Conservation (phyloP, 257 asterid species). For the Solanum sejunctum region DNA sequence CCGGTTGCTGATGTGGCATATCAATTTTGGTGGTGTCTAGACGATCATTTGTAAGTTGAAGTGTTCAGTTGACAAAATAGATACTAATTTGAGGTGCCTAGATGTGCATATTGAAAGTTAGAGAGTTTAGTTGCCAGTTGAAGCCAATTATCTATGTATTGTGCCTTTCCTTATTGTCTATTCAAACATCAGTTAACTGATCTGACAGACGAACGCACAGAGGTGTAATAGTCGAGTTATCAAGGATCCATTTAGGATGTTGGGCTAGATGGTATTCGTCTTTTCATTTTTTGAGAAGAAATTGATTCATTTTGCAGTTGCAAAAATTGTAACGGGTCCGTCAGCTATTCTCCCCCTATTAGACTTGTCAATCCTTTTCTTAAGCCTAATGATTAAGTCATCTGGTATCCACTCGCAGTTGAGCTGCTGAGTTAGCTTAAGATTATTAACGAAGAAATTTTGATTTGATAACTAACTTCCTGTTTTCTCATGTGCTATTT, state of each 20-base stretch:
- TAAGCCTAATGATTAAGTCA: background rate
- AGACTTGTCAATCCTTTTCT: too few species aligned
- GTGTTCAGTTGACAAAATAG: background rate
- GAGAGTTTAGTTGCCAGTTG: accelerated
- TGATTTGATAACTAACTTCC: background rate
- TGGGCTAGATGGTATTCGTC: background rate
- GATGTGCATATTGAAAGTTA: background rate
- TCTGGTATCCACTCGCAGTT: background rate
- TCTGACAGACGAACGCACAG: background rate
- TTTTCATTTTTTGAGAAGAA: background rate
- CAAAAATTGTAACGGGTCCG: background rate
- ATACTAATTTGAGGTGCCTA: background rate
- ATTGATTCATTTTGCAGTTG: background rate
- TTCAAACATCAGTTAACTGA: background rate
- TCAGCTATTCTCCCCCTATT: too few species aligned
- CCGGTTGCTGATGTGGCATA: background rate
- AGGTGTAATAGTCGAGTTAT: background rate
- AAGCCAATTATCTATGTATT: background rate
- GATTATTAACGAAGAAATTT: background rate
- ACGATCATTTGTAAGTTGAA: background rate
- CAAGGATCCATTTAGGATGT: background rate
- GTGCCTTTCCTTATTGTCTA: background rate
- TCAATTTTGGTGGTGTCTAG: background rate
- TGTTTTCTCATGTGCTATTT: background rate
- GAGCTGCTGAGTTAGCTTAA: background rate